These are phyloP conservation scores for Talaromyces islandicus DNA, from an alignment of 2,329 filamentous ascomycete genomes.

Conservation along the genomic window DNA sequence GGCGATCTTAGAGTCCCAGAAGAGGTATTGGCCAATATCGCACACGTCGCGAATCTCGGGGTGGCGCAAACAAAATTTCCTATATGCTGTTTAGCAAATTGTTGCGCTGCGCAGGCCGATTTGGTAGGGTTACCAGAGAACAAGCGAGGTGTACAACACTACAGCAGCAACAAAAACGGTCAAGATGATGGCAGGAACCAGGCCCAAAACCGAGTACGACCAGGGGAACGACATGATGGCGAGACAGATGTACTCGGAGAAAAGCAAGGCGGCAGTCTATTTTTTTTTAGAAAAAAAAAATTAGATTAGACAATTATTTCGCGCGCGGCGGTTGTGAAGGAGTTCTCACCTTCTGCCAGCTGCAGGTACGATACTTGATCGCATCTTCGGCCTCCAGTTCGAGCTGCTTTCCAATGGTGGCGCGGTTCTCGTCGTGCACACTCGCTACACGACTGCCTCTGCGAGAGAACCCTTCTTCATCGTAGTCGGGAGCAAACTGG, in stretches of 20 bases:
- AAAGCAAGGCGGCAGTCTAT: conserved; percentile 78
- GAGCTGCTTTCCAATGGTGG: conserved; percentile 60
- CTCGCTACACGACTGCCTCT: conserved; percentile 14
- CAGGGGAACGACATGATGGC: conserved; percentile 94
- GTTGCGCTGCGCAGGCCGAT: conserved; percentile 18
- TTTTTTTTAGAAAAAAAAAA: too few relatives aligned
- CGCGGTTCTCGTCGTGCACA: conserved; percentile 33
- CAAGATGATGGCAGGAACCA: conserved; percentile 80
- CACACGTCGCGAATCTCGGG: conserved; percentile 89
- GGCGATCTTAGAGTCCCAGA: conserved; percentile 73
- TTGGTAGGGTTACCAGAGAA: conserved; percentile 46
- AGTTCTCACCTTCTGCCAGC: conserved; percentile 70
- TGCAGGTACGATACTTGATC: conserved; percentile 90
- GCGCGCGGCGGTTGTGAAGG: background rate
- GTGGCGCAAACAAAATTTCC: conserved; percentile 86
- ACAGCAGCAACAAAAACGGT: conserved; percentile 70
- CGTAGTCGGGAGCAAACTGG: conserved; percentile 14
- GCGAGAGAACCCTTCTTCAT: conserved; percentile 22
- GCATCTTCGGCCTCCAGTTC: conserved; percentile 68
- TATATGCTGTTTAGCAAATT: conserved; percentile 31
- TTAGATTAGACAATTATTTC: conserved; percentile 3
- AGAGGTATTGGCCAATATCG: conserved; percentile 92
- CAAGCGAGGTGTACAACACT: conserved; percentile 76
- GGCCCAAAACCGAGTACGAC: conserved; percentile 80
- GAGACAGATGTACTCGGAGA: conserved; percentile 92